A percentile compares a stretch with the other conserved stretches of the same genome.
Conservation (phyloP, 305 asterid species). For the Fraxinus ornus region DNA sequence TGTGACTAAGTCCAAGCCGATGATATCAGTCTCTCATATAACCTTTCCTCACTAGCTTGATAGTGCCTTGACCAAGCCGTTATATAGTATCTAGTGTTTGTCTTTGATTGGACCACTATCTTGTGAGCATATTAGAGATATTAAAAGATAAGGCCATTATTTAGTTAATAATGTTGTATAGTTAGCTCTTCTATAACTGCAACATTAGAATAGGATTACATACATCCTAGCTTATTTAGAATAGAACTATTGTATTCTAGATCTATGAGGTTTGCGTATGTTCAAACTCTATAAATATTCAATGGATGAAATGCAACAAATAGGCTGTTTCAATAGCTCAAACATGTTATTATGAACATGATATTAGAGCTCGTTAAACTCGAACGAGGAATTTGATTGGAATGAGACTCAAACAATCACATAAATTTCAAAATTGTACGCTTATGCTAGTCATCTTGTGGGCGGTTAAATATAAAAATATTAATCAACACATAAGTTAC, state of each 20-base stretch:
- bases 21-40: not conserved
- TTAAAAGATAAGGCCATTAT: not conserved
- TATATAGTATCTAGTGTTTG: too few species aligned
- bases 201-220: not conserved
- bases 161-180: not conserved
- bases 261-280: not conserved
- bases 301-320: not conserved
- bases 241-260: not conserved
- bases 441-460: too few species aligned
- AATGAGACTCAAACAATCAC: too few species aligned
- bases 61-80: not conserved
- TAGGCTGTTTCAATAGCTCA: not conserved
- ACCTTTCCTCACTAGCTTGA: not conserved
- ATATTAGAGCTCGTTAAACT: too few species aligned
- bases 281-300: not conserved
- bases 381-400: too few species aligned
- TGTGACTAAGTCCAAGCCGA: not conserved
- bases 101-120: not conserved
- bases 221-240: not conserved
- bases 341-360: too few species aligned
- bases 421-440: too few species aligned
- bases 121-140: too few species aligned
- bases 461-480: too few species aligned
- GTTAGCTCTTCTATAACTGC: not conserved
- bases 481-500: too few species aligned